These are phyloP conservation scores for Leishmania braziliensis DNA, from an alignment of 208 protist species.

Conservation along the genomic window DNA sequence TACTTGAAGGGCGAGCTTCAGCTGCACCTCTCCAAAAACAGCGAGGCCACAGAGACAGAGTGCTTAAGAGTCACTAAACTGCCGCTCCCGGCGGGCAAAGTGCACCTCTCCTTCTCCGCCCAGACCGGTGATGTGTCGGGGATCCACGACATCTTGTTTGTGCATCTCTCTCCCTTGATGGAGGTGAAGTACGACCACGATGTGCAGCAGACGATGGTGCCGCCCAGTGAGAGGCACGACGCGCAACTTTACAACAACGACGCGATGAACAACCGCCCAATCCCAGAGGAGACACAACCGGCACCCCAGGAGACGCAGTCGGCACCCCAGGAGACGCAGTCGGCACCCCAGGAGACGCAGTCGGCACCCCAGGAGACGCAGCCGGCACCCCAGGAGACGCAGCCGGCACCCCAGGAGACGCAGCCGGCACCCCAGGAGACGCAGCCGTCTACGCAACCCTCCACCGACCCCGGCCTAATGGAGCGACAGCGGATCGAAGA, in stretches of 20 bases:
- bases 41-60: slow-evolving; percentile 44
- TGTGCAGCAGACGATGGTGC: slow-evolving; percentile 32
- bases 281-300: not conserved
- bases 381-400: slow-evolving; percentile 6
- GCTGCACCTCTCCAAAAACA: slow-evolving; percentile 51
- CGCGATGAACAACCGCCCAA: slow-evolving; percentile 30
- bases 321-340: not conserved
- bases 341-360: not conserved
- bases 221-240: not conserved
- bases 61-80: slow-evolving; percentile 56
- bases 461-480: not conserved
- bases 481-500: slow-evolving; percentile 33
- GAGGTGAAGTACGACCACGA: slow-evolving; percentile 63
- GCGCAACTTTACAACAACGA: slow-evolving; percentile 36
- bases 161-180: slow-evolving; percentile 61
- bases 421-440: slow-evolving; percentile 9
- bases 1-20: slow-evolving; percentile 49
- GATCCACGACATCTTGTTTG: slow-evolving; percentile 79
- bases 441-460: not conserved
- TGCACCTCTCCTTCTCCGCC: slow-evolving; percentile 74
- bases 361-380: slow-evolving; percentile 4
- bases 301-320: not conserved
- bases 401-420: slow-evolving; percentile 7
- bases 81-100: slow-evolving; percentile 26
- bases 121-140: slow-evolving; percentile 61